phyloP scores from a whole-genome alignment of 495 filamentous ascomycete genomes.

The Usnea hakonensis region DNA sequence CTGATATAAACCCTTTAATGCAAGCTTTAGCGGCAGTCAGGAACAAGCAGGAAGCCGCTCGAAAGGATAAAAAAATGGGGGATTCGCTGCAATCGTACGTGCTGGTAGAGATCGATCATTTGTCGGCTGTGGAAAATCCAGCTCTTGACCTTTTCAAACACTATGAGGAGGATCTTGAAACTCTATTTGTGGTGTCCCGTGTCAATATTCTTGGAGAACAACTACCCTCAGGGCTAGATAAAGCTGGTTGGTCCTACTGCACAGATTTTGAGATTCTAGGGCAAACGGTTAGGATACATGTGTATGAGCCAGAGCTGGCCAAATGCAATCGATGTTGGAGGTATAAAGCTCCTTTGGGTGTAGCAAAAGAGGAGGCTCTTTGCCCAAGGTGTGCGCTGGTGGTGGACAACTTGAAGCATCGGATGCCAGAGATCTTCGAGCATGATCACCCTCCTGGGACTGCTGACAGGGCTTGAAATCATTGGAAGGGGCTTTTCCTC shows the following conservation, averaged over 20 bases:
- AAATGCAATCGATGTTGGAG: constrained; percentile 91
- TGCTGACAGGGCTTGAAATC: not conserved
- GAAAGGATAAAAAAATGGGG: constrained; percentile 16
- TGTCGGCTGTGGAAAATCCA: constrained; percentile 11
- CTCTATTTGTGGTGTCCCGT: constrained; percentile 69
- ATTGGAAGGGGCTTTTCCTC: not conserved
- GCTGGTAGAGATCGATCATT: constrained; percentile 5
- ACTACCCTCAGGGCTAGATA: constrained; percentile 24
- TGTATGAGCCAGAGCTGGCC: constrained; percentile 54
- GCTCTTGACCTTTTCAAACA: constrained; percentile 37
- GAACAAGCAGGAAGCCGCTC: constrained; percentile 56
- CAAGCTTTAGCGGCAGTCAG: constrained; percentile 57
- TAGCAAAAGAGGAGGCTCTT: constrained; percentile 49
- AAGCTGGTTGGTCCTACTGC: constrained; percentile 47
- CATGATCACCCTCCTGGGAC: not conserved
- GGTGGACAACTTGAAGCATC: constrained; percentile 36
- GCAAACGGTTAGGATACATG: constrained; percentile 44
- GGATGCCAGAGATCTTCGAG: constrained; percentile 13
- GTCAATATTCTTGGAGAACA: constrained; percentile 44
- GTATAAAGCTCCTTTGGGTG: constrained; percentile 46
- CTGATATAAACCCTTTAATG: constrained; percentile 51
- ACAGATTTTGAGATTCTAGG: constrained; percentile 47
- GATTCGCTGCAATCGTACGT: constrained; percentile 16
- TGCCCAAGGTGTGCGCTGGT: constrained; percentile 70
- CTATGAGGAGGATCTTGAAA: constrained; percentile 55